Evolutionary conservation across 768 basidiomycete genomes (phyloP).

Genomic region (Tricholoma matsutake): DNA sequence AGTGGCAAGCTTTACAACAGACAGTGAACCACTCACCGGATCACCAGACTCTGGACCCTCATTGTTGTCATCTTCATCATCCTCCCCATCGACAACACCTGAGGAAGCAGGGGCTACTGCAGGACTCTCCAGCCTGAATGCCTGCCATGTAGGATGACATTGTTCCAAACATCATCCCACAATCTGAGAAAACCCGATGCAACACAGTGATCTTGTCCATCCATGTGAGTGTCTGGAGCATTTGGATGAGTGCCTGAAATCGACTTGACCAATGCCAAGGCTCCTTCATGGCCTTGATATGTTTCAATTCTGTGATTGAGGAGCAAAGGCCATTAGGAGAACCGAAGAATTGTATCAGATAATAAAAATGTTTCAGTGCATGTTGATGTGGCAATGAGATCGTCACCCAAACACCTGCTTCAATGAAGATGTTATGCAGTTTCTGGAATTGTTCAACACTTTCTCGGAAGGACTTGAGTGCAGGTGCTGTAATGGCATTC

Average conservation of each 20-base stretch:
- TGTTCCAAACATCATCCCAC: no score
- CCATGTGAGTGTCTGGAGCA: neutral
- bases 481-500: no score
- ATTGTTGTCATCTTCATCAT: no score
- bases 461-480: slow-evolving; percentile 15
- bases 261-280: slow-evolving; percentile 4
- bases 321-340: no score
- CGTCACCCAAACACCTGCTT: neutral
- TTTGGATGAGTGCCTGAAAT: neutral
- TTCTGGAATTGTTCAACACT: slow-evolving; percentile 3
- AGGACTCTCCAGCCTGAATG: neutral
- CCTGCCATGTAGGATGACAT: slow-evolving; percentile 3
- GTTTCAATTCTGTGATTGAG: no score
- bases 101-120: neutral
- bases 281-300: no score
- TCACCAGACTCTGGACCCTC: no score
- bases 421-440: slow-evolving; percentile 1
- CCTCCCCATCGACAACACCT: neutral
- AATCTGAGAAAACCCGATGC: no score
- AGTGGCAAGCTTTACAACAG: no score
- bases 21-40: no score
- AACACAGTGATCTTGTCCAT: neutral
- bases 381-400: slow-evolving; percentile 10
- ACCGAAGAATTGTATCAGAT: slow-evolving; percentile 14
- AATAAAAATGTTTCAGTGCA: slow-evolving; percentile 1